Conservation (phyloP, 2,329 filamentous ascomycete species). For the Phaeosphaeria sp. region DNA sequence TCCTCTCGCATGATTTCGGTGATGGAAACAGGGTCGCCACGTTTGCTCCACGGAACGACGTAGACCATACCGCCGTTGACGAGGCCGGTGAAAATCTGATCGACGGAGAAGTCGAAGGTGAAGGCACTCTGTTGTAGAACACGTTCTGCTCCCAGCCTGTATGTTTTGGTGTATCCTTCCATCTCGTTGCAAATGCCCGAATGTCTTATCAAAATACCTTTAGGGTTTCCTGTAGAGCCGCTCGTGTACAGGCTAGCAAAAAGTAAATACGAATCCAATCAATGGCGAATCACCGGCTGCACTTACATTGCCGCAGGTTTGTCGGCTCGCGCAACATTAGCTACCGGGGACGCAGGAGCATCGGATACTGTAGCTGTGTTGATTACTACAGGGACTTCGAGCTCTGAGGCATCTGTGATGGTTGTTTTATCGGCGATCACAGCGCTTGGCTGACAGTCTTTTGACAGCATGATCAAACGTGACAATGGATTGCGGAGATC, state of each 20-base stretch:
- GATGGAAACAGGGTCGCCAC: slow-evolving; percentile 48
- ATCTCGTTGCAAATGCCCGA: slow-evolving; percentile 53
- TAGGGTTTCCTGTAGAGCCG: slow-evolving; percentile 62
- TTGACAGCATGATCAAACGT: slow-evolving; percentile 41
- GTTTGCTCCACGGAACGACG: slow-evolving; percentile 38
- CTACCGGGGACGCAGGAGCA: background rate
- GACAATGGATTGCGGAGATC: slow-evolving; percentile 43
- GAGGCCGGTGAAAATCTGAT: slow-evolving; percentile 52
- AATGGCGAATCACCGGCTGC: background rate
- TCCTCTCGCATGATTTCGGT: slow-evolving; percentile 45
- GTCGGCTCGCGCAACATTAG: background rate
- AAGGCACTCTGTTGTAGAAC: slow-evolving; percentile 53
- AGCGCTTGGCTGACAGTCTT: slow-evolving; percentile 33
- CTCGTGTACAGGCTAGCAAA: slow-evolving; percentile 68
- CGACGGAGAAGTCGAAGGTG: slow-evolving; percentile 51
- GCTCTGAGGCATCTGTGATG: slow-evolving; percentile 17
- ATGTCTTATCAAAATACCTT: slow-evolving; percentile 55
- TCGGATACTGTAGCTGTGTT: background rate
- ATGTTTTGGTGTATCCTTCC: slow-evolving; percentile 25
- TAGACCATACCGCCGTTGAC: slow-evolving; percentile 49
- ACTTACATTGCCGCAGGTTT: background rate
- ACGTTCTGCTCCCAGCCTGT: background rate
- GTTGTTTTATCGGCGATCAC: slow-evolving; percentile 39
- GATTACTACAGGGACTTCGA: background rate
- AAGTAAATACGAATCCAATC: slow-evolving; percentile 20